Evolutionary conservation across 257 asterid species (phyloP).

Genomic region (Striga asiatica): DNA sequence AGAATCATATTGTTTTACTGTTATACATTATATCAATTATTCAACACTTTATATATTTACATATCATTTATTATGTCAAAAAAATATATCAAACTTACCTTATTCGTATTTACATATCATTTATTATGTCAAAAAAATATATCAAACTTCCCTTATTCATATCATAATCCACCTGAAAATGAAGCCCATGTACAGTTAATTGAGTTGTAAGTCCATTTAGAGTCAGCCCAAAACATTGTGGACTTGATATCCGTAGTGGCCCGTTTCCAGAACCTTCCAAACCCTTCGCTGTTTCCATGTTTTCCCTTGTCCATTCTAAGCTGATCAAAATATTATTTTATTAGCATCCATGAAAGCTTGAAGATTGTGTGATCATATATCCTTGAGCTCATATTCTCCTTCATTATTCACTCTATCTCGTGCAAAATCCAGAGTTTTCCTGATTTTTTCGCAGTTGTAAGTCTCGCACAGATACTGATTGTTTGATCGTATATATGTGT

Average conservation of each 20-base stretch:
- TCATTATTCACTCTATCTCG: neutral
- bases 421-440: neutral
- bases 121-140: too few relatives aligned
- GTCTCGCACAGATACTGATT: neutral
- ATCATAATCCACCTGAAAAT: too few relatives aligned
- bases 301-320: neutral
- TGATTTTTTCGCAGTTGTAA: neutral
- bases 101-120: too few relatives aligned
- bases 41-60: too few relatives aligned
- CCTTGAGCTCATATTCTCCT: neutral
- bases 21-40: too few relatives aligned
- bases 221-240: neutral
- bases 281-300: neutral
- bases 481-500: neutral
- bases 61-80: too few relatives aligned
- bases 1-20: too few relatives aligned
- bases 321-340: neutral
- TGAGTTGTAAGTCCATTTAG: neutral
- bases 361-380: too few relatives aligned
- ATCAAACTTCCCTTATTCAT: too few relatives aligned
- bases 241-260: neutral
- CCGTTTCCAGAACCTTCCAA: slow-evolving; percentile 17
- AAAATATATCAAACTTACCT: too few relatives aligned
- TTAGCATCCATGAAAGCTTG: too few relatives aligned
- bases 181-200: neutral